Base-by-base conservation (phyloP, 805 yeast species). In the Starmerella etchellsii region DNA sequence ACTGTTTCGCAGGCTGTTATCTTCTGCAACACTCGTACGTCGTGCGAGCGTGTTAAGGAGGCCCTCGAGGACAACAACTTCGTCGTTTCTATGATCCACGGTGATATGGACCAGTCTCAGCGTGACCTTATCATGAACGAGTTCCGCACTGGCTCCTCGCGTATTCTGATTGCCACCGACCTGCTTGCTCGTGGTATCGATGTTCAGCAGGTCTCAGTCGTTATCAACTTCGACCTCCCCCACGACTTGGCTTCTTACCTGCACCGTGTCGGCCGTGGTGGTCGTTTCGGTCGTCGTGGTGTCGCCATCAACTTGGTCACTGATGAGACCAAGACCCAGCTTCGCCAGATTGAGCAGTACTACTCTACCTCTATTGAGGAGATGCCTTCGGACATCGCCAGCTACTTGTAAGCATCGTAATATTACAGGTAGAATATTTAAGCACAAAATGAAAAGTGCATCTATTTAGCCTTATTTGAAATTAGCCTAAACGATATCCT, bases 211-310 rank as follows among this genome's bases (percentile, higher is more conserved):
- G 95, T 87, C 43, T 84, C 95, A 25, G 71, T 88, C 36, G 97
- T 87, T 49, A 82, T 87, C 52, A 87, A 87, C 71, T 87, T 84
- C 68, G 97, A 87, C 64, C 67, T 87, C 55, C 96, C 96, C 33
- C 70, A 75, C 52, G 81, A 79, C 68, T 76, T 81, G 63, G 95
- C 87, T 65, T 87, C 83, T 70, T 88, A 91, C 64, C 81, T 88
- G 57, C 98, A 88, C 68, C 76, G 98, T 69, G 93, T 88, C 57
- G 98, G 98, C 64, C 78, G 98, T 69, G 83, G 94, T 54, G 98
- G 98, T 58, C 78, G 98, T 65, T 88, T 88, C 70, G 98, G 98
- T 62, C 76, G 98, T 65, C 88, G 87, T 69, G 98, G 98, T 70
- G 88, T 83, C 48, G 96, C 97, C 47, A 81, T 88, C 61, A 91